These are phyloP conservation scores for Talaromyces ruber DNA, from an alignment of 495 filamentous ascomycete species.

Conservation along the genomic window DNA sequence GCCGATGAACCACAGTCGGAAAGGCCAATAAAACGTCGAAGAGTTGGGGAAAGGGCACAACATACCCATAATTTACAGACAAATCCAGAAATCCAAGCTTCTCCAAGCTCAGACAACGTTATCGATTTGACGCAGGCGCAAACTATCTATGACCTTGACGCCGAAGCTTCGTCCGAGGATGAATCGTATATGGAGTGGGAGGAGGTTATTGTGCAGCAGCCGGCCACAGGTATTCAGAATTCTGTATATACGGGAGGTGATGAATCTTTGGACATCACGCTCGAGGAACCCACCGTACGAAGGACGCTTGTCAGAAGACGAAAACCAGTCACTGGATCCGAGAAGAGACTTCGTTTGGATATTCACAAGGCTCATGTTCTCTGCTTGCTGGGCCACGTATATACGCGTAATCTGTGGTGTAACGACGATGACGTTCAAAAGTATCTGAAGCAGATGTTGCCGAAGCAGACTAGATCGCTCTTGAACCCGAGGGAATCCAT, in stretches of 20 bases:
- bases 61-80: slow-evolving; percentile 8
- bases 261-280: slow-evolving; percentile 45
- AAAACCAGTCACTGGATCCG: slow-evolving; percentile 57
- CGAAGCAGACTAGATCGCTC: slow-evolving; percentile 48
- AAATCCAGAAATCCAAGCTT: slow-evolving; percentile 8
- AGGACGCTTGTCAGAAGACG: slow-evolving; percentile 33
- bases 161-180: slow-evolving; percentile 31
- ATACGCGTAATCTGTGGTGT: slow-evolving; percentile 78
- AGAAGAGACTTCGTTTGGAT: slow-evolving; percentile 63
- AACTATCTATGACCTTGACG: slow-evolving; percentile 35
- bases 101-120: not conserved
- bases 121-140: slow-evolving; percentile 21
- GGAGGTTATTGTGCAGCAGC: slow-evolving; percentile 49
- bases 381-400: slow-evolving; percentile 68
- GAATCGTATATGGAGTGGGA: slow-evolving; percentile 68
- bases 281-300: slow-evolving; percentile 36
- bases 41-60: slow-evolving; percentile 21
- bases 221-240: slow-evolving; percentile 10
- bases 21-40: slow-evolving; percentile 36
- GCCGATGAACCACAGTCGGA: slow-evolving; percentile 19
- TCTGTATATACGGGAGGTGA: slow-evolving; percentile 21
- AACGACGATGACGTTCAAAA: slow-evolving; percentile 62
- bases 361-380: slow-evolving; percentile 82
- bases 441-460: slow-evolving; percentile 50
- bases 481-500: slow-evolving; percentile 55